Evolutionary conservation across 306 rosid species (phyloP).

Genomic region (cucumber (Cucumis sativus)): DNA sequence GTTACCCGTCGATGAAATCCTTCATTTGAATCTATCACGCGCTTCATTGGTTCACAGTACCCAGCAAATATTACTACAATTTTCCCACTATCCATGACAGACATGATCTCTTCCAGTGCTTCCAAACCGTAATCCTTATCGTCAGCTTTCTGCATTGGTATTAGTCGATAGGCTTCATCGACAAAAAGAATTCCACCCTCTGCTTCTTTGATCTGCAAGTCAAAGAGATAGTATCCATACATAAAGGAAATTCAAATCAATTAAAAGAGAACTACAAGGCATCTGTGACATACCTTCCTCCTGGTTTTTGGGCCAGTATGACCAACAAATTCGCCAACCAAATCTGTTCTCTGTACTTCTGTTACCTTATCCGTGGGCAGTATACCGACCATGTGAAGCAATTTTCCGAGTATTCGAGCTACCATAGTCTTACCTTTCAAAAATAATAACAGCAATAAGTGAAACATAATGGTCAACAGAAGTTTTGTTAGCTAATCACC

Average conservation of each 20-base stretch:
- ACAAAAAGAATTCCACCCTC: constrained; percentile 96
- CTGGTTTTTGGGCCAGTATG: constrained; percentile 97
- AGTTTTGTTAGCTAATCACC: neutral
- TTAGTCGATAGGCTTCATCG: constrained; percentile 84
- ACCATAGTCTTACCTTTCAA: constrained; percentile 89
- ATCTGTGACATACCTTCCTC: constrained; percentile 40
- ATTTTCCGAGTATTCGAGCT: constrained; percentile 82
- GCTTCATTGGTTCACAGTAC: constrained; percentile 81
- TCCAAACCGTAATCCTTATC: constrained; percentile 96
- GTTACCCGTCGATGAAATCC: constrained; percentile 94
- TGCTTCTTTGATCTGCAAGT: constrained; percentile 65
- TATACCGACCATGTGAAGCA: constrained; percentile 93
- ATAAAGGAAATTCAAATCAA: neutral
- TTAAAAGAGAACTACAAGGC: neutral
- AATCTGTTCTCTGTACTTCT: constrained; percentile 92
- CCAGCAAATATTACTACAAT: constrained; percentile 91
- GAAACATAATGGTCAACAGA: neutral
- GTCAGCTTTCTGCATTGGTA: constrained; percentile 90
- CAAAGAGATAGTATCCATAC: neutral
- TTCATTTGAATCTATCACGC: constrained; percentile 81
- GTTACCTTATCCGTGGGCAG: constrained; percentile 82
- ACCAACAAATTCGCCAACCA: constrained; percentile 96
- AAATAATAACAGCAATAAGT: constrained; percentile 7
- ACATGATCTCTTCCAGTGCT: constrained; percentile 97
- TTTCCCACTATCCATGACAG: constrained; percentile 94